phyloP scores from a whole-genome alignment of 306 rosid genomes.

The Prunus mira region DNA sequence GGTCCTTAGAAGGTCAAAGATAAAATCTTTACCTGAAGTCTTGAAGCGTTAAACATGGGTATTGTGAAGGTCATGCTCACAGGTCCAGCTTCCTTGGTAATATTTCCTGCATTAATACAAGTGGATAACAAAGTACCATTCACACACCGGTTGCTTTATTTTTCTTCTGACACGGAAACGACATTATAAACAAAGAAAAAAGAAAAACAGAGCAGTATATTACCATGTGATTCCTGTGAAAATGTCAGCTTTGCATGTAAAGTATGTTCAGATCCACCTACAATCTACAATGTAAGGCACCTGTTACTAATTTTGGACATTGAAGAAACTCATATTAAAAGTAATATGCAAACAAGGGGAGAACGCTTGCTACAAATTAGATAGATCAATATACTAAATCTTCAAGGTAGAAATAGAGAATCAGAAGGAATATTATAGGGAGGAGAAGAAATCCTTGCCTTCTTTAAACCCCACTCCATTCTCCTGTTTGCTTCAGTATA shows the following conservation, averaged over 20 bases:
- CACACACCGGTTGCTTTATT: background rate
- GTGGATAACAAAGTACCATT: background rate
- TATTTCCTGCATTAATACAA: slow-evolving; percentile 57
- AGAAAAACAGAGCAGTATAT: slow-evolving; percentile 4
- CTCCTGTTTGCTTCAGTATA: slow-evolving; percentile 77
- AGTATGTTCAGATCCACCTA: slow-evolving; percentile 93
- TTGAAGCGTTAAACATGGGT: slow-evolving; percentile 88
- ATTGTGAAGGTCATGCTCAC: slow-evolving; percentile 91
- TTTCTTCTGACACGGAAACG: background rate
- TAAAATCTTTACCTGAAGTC: slow-evolving; percentile 60
- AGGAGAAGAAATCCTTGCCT: slow-evolving; percentile 38
- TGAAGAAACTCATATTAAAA: background rate
- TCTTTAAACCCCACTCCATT: slow-evolving; percentile 87
- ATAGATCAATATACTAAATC: background rate
- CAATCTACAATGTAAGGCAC: slow-evolving; percentile 54
- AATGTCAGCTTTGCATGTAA: slow-evolving; percentile 79
- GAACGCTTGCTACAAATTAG: slow-evolving; percentile 8
- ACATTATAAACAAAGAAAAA: background rate
- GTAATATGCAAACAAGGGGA: slow-evolving; percentile 12
- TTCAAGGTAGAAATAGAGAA: background rate
- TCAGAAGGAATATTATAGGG: background rate
- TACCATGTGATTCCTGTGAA: slow-evolving; percentile 83
- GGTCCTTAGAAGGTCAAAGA: background rate
- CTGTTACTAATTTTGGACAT: slow-evolving; percentile 17
- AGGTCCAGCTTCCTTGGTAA: slow-evolving; percentile 93